Evolutionary conservation across 2,329 filamentous ascomycete species (phyloP).

Genomic region (Ploettnerulaceae sp.): DNA sequence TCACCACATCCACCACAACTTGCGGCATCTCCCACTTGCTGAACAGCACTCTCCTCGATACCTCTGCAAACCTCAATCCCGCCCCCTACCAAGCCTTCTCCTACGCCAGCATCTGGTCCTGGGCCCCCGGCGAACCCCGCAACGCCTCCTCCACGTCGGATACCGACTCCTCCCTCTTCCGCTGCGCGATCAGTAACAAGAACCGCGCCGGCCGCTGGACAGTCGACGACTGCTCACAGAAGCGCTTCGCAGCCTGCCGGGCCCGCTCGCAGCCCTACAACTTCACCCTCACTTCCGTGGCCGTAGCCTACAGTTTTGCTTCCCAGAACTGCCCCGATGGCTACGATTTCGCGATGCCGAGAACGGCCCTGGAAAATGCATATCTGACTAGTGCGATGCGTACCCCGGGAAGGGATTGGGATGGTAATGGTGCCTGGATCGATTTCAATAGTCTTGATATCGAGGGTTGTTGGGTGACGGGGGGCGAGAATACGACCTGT

Average conservation of each 20-base stretch:
- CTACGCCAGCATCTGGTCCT: constrained; percentile 50
- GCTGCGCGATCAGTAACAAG: constrained; percentile 49
- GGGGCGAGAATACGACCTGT: constrained; percentile 50
- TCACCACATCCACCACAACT: constrained; percentile 39
- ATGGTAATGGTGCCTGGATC: constrained; percentile 45
- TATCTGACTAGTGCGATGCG: constrained; percentile 42
- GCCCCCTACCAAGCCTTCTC: constrained; percentile 47
- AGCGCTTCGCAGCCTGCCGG: constrained; percentile 53
- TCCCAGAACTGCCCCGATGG: constrained; percentile 43
- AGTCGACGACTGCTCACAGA: constrained; percentile 48
- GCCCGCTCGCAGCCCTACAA: constrained; percentile 47
- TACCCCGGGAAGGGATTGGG: constrained; percentile 25
- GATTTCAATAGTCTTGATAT: constrained; percentile 57
- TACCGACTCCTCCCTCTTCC: constrained; percentile 35
- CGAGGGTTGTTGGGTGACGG: constrained; percentile 55
- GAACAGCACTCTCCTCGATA: constrained; percentile 48
- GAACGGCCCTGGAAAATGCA: constrained; percentile 58
- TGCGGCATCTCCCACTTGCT: constrained; percentile 59
- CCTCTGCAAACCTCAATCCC: constrained; percentile 45
- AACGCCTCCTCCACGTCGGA: constrained; percentile 38
- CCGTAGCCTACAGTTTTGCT: constrained; percentile 41
- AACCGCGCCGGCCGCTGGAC: constrained; percentile 52
- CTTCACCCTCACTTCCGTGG: constrained; percentile 47
- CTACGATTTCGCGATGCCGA: constrained; percentile 51
- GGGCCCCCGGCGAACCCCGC: constrained; percentile 51